Evolutionary conservation across 2,329 filamentous ascomycete species (phyloP).

Genomic region (Alternaria burnsii): DNA sequence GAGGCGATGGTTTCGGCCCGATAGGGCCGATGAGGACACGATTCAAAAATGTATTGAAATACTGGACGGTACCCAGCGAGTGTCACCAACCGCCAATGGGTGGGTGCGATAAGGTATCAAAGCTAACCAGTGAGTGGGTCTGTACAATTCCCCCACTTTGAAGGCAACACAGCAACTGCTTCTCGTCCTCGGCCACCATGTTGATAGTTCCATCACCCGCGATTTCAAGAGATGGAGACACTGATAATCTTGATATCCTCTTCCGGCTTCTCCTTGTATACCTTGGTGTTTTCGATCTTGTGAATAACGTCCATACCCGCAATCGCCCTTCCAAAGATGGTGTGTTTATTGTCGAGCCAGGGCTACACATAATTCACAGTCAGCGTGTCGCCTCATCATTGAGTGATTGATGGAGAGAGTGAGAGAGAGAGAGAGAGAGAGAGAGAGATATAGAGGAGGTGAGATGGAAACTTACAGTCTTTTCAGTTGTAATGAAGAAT

Average conservation of each 20-base stretch:
- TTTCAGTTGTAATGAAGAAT: slow-evolving; percentile 98
- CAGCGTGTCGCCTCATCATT: slow-evolving; percentile 26
- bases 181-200: background rate
- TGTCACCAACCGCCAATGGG: too few relatives aligned
- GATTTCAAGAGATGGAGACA: slow-evolving; percentile 61
- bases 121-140: background rate
- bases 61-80: too few relatives aligned
- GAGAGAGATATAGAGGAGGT: background rate
- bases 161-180: background rate
- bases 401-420: background rate
- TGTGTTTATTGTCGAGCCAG: slow-evolving; percentile 96
- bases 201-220: background rate
- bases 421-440: too few relatives aligned
- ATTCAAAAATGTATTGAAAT: too few relatives aligned
- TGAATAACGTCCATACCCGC: slow-evolving; percentile 94
- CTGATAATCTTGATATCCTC: slow-evolving; percentile 98
- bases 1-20: too few relatives aligned
- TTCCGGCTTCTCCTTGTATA: slow-evolving; percentile 90
- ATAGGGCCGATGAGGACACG: too few relatives aligned
- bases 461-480: slow-evolving; percentile 69
- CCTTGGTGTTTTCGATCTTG: slow-evolving; percentile 90
- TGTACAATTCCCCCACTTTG: background rate
- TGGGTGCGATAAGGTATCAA: background rate
- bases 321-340: slow-evolving; percentile 90
- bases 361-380: slow-evolving; percentile 60